phyloP scores from a whole-genome alignment of 495 filamentous ascomycete genomes.

The Penicillium soppii region DNA sequence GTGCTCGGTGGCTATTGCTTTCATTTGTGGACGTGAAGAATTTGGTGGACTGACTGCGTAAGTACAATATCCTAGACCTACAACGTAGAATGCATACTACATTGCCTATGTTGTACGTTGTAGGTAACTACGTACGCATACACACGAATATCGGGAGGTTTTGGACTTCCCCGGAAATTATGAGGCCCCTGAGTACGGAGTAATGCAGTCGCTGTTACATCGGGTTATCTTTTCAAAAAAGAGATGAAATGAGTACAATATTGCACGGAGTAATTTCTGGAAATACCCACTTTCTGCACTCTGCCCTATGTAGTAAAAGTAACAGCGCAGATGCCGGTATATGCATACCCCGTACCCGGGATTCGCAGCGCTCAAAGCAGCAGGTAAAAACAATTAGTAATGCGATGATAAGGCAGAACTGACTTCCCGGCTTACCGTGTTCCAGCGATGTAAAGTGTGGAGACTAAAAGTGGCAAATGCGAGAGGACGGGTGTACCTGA shows the following conservation, averaged over 20 bases:
- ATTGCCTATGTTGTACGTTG: too few species aligned
- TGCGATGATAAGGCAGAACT: background rate
- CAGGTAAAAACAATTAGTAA: conserved; percentile 4
- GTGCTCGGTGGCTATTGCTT: conserved; percentile 13
- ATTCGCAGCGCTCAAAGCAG: background rate
- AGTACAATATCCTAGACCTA: background rate
- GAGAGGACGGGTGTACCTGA: conserved; percentile 9
- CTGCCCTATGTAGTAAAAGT: background rate
- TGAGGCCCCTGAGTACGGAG: too few species aligned
- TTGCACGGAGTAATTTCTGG: too few species aligned
- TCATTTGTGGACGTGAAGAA: background rate
- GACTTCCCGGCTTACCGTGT: conserved; percentile 3
- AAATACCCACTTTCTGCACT: background rate
- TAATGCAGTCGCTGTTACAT: conserved; percentile 3
- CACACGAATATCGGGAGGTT: conserved; percentile 4
- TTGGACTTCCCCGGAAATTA: conserved; percentile 1
- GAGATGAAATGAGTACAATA: too few species aligned
- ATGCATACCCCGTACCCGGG: background rate
- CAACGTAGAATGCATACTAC: background rate
- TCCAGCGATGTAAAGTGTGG: conserved; percentile 1
- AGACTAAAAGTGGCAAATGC: conserved; percentile 9
- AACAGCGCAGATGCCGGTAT: background rate
- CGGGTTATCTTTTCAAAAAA: too few species aligned
- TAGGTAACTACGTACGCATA: background rate
- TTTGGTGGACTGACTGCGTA: background rate